These are phyloP conservation scores for Rhodotorula mucilaginosa DNA, from an alignment of 1,284 basidiomycete species.

Conservation along the genomic window DNA sequence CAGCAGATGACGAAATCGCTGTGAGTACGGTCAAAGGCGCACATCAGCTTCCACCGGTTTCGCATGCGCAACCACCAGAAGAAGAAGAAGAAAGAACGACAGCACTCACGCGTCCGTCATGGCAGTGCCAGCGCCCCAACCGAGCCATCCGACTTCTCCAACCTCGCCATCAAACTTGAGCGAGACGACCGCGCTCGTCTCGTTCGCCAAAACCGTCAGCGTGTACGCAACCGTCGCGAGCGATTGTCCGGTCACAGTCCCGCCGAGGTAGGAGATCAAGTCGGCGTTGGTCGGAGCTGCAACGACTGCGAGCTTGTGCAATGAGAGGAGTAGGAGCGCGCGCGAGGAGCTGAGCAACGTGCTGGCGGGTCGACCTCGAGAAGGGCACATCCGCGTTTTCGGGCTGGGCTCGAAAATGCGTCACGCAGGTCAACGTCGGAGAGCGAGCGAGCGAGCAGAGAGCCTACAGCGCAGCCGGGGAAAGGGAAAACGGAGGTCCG, in stretches of 20 bases:
- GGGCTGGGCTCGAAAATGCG: background rate
- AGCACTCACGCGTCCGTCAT: conserved; percentile 25
- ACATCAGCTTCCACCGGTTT: background rate
- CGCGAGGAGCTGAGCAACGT: background rate
- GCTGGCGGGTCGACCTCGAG: background rate
- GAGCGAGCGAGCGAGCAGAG: background rate
- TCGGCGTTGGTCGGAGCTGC: conserved; percentile 5
- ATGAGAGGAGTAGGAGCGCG: background rate
- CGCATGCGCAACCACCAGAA: background rate
- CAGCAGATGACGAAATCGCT: conserved; percentile 27
- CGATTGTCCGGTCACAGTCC: conserved; percentile 21
- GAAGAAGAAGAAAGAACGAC: background rate
- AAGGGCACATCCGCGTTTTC: background rate
- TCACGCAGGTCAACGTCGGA: too few species aligned
- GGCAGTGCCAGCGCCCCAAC: conserved; percentile 4
- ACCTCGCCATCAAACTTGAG: background rate
- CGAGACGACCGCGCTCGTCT: conserved; percentile 15
- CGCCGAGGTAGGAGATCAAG: conserved; percentile 24
- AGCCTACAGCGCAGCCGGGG: background rate
- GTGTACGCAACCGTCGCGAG: conserved; percentile 14
- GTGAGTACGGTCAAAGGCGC: background rate
- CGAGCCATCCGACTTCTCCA: conserved; percentile 17
- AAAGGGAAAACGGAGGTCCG: background rate
- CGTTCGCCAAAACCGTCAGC: conserved; percentile 24
- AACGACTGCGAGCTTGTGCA: background rate